Percentiles rank a stretch among this genome's conserved stretches.
Conservation (phyloP, 2,329 filamentous ascomycete species). For the Nannizzia gypsea region DNA sequence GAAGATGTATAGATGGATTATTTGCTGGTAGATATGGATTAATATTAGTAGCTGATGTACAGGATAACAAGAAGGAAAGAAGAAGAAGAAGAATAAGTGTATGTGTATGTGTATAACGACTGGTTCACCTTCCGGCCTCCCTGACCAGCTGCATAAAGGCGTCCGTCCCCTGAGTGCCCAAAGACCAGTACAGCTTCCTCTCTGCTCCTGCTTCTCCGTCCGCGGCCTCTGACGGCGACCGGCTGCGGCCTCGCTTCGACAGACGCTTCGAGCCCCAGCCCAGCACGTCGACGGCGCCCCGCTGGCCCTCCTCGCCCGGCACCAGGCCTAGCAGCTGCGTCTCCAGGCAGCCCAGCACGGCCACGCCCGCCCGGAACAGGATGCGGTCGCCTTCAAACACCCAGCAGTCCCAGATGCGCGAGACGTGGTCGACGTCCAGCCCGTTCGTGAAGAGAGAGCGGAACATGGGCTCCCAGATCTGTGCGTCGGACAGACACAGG, state of each 20-base stretch:
- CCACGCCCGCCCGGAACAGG: conserved; percentile 35
- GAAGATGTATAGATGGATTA: neutral
- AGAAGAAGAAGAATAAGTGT: neutral
- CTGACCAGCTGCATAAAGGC: conserved; percentile 22
- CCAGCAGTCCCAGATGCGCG: conserved; percentile 50
- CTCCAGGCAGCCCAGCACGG: conserved; percentile 33
- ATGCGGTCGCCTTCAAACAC: conserved; percentile 48
- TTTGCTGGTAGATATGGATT: too few species aligned
- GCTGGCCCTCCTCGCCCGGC: conserved; percentile 26
- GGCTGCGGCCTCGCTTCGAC: neutral
- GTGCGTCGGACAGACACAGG: conserved; percentile 29
- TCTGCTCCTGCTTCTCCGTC: neutral
- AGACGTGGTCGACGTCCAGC: conserved; percentile 42
- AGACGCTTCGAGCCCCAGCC: conserved; percentile 21
- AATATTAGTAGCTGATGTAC: neutral
- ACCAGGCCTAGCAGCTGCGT: conserved; percentile 31
- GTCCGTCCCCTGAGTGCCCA: conserved; percentile 19
- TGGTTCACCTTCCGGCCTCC: conserved; percentile 17
- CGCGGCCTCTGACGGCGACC: neutral
- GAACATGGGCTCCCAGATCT: conserved; percentile 44
- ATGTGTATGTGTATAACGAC: too few species aligned
- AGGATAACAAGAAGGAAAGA: neutral
- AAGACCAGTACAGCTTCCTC: conserved; percentile 18
- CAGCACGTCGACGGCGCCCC: conserved; percentile 19
- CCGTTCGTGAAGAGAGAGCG: conserved; percentile 42